Percentiles rank a stretch among this genome's conserved stretches.
Evolutionary conservation across 345 rosid genomes (phyloP).

Genomic region (Syzygium grande): DNA sequence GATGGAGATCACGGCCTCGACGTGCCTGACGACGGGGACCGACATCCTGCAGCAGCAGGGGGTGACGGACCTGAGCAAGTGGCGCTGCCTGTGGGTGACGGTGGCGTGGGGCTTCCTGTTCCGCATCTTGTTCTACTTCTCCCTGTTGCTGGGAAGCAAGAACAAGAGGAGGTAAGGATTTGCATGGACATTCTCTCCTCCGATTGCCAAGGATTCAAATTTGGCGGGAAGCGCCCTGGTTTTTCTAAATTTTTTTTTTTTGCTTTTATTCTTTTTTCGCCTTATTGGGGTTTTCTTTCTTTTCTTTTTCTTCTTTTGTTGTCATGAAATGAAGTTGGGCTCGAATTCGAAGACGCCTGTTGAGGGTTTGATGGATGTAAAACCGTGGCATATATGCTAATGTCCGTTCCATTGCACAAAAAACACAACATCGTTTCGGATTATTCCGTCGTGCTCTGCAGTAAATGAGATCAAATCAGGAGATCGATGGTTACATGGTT

Average conservation of each 20-base stretch:
- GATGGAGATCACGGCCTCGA: conserved; percentile 50
- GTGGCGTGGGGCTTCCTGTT: conserved; percentile 91
- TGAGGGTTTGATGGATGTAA: neutral
- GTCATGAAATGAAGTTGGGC: neutral
- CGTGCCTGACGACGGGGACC: conserved; percentile 71
- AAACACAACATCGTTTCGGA: neutral
- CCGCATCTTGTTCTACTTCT: conserved; percentile 71
- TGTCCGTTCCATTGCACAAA: neutral
- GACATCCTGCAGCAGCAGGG: conserved; percentile 67
- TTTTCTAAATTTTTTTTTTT: neutral
- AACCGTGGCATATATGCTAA: neutral
- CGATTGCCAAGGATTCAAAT: neutral
- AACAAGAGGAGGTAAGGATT: conserved; percentile 62
- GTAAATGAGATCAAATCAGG: neutral
- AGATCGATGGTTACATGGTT: too few species aligned
- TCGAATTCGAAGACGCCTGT: neutral
- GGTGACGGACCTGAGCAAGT: conserved; percentile 58
- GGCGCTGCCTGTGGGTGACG: conserved; percentile 76
- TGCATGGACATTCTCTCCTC: neutral
- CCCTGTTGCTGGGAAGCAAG: conserved; percentile 81
- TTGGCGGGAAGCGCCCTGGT: neutral
- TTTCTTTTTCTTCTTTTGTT: neutral
- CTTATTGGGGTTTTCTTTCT: neutral
- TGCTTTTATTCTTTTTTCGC: neutral
- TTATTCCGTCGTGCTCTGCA: neutral